These are phyloP conservation scores for Claviceps spartinae DNA, from an alignment of 2,329 filamentous ascomycete species.

Conservation along the genomic window DNA sequence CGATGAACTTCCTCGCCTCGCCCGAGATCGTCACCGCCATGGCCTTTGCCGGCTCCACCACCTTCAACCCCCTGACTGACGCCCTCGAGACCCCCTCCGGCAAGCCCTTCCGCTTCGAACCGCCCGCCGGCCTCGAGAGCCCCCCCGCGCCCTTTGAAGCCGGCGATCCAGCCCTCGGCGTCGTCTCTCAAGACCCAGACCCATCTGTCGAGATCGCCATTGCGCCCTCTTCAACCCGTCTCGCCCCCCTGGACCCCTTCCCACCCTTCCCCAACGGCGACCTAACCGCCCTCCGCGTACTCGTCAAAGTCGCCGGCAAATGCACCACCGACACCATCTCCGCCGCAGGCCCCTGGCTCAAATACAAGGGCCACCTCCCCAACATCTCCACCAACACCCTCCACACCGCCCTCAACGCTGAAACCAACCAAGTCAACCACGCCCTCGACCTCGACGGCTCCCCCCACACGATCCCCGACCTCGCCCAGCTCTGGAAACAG, in stretches of 20 bases:
- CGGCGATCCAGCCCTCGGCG: constrained; percentile 62
- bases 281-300: constrained; percentile 63
- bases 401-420: constrained; percentile 85
- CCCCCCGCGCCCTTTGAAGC: constrained; percentile 55
- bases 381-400: constrained; percentile 97
- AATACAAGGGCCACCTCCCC: constrained; percentile 97
- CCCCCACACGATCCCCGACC: constrained; percentile 67
- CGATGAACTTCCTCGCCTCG: constrained; percentile 97
- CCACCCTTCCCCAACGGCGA: constrained; percentile 66
- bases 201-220: constrained; percentile 60
- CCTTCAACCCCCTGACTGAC: constrained; percentile 93
- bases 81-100: constrained; percentile 67
- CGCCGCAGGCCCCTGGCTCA: constrained; percentile 90
- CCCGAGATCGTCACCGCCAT: constrained; percentile 95
- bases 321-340: constrained; percentile 99
- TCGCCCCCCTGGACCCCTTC: constrained; percentile 87
- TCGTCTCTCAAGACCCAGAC: constrained; percentile 59
- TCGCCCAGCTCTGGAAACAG: constrained; percentile 72
- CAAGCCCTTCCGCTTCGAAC: constrained; percentile 69
- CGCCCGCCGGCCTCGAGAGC: constrained; percentile 57
- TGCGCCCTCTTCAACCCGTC: constrained; percentile 73
- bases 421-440: constrained; percentile 81
- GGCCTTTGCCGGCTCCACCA: constrained; percentile 81
- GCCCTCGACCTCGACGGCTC: constrained; percentile 78
- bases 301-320: constrained; percentile 94